Percentiles rank a stretch among this genome's conserved stretches.
Evolutionary conservation across 2,329 filamentous ascomycete genomes (phyloP).

Genomic region (Thermothelomyces thermophilus): DNA sequence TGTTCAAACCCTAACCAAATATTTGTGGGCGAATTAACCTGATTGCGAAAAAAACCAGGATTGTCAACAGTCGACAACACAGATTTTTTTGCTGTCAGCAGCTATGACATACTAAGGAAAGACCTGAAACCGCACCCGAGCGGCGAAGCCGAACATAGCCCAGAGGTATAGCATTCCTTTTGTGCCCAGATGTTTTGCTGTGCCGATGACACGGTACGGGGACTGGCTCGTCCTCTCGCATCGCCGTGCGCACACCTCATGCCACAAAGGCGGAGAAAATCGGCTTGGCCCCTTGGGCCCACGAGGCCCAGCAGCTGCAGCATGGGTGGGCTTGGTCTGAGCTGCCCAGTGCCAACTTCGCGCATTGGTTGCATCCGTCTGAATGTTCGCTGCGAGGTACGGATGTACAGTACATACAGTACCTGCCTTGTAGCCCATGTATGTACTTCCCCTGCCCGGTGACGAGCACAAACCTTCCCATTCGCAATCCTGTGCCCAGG

Average conservation of each 20-base stretch:
- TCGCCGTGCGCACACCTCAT: background rate
- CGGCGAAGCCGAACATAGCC: background rate
- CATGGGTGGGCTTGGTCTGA: background rate
- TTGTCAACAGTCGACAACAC: too few species aligned
- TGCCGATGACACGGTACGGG: conserved; percentile 11
- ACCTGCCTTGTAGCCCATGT: conserved; percentile 1
- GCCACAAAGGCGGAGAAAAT: background rate
- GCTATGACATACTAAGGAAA: background rate
- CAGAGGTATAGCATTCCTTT: background rate
- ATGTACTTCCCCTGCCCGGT: background rate
- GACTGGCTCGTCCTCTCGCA: conserved; percentile 2
- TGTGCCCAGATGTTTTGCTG: conserved; percentile 10
- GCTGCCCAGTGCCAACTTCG: conserved; percentile 13
- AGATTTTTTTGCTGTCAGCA: background rate
- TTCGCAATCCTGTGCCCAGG: background rate
- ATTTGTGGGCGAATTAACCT: background rate
- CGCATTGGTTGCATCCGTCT: conserved; percentile 2
- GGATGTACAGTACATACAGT: too few species aligned
- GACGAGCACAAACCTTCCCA: conserved; percentile 8
- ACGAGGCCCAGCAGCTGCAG: background rate
- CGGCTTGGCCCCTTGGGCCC: conserved; percentile 1
- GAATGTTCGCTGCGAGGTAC: conserved; percentile 5
- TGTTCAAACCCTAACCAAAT: conserved; percentile 4
- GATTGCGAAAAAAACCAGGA: too few species aligned
- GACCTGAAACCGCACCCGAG: background rate